Conservation (phyloP, 371 early-diverging fungal species). For the Saksenaea vasiformis region DNA sequence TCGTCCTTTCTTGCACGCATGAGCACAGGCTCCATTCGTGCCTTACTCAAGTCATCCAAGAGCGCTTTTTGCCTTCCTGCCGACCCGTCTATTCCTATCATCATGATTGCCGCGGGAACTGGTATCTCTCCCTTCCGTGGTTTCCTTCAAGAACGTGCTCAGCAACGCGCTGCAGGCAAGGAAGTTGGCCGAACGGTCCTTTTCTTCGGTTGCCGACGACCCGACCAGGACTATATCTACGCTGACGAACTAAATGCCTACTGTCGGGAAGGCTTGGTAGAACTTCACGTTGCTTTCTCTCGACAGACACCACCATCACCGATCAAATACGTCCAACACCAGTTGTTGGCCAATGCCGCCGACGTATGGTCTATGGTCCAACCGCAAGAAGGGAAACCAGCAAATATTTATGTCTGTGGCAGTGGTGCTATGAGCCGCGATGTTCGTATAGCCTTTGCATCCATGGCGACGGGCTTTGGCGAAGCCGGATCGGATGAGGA, state of each 20-base stretch:
- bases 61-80: slow-evolving; percentile 26
- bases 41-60: slow-evolving; percentile 25
- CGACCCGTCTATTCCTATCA: slow-evolving; percentile 26
- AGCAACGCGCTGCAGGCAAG: slow-evolving; percentile 4
- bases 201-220: slow-evolving; percentile 78
- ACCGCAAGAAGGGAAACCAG: slow-evolving; percentile 4
- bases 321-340: slow-evolving; percentile 28
- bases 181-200: slow-evolving; percentile 31
- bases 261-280: slow-evolving; percentile 43
- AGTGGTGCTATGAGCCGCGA: slow-evolving; percentile 21
- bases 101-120: slow-evolving; percentile 65
- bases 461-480: slow-evolving; percentile 15
- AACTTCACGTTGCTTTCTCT: slow-evolving; percentile 71
- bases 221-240: slow-evolving; percentile 68
- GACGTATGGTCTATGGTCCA: slow-evolving; percentile 11
- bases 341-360: slow-evolving; percentile 17
- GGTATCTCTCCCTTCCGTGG: slow-evolving; percentile 86
- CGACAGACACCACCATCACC: slow-evolving; percentile 25
- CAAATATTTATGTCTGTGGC: slow-evolving; percentile 22
- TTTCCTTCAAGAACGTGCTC: slow-evolving; percentile 48
- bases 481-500: slow-evolving; percentile 16
- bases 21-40: slow-evolving; percentile 13
- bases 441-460: slow-evolving; percentile 18
- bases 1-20: slow-evolving; percentile 19
- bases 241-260: slow-evolving; percentile 57